Evolutionary conservation across 305 asterid species (phyloP), one percentile per base, ranked within the genome.

Genomic region (Fraxinus paxiana): DNA sequence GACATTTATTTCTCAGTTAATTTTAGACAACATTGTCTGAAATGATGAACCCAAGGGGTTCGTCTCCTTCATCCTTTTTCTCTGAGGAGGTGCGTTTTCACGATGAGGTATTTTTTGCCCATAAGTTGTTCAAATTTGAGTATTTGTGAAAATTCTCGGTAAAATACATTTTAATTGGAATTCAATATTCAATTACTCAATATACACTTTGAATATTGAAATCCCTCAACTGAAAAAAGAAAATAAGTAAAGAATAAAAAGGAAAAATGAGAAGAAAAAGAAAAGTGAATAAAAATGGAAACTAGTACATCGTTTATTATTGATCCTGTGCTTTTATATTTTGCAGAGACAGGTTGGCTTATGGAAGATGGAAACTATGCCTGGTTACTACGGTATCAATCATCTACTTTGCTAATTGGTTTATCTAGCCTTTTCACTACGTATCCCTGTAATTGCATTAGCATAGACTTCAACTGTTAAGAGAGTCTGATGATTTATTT

Each of bases 41-140:
- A 83, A 88, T 85, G 85, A 88, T 84, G 89, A 90, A 90, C 43
- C 87, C 86, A 37, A 83, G 87, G 75, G 92, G 88, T 20, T 89
- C 86, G 61, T 86, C 97, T 76, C 90, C 97, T 63, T 87, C 95
- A 41, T 90, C 94, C 35, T 89, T 88, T 87, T 89, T 88, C 80
- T 87, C 90, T 5, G 94, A 89, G 85, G 94, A 90, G 69, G 82
- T 84, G 75, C 81, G 86, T 73, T 87, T 88, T 83, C 79, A 86
- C 3, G 91, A 89, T 81, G 93, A 91, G 94, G 94, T 91, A 87
- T 74, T 80, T 41, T 37, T 79, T 71, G 75, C 69, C 37, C 71
- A 37, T 48, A 35, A 41, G 73, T 71, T 80, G 43, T 79, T 46
- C 51, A 65, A 65, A 61, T 71, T 80, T 48, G 22, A 73, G 37